Evolutionary conservation across 148 eudicot genomes (phyloP), one percentile per base, ranked within the genome.

Genomic region (Rhododendron henanense): DNA sequence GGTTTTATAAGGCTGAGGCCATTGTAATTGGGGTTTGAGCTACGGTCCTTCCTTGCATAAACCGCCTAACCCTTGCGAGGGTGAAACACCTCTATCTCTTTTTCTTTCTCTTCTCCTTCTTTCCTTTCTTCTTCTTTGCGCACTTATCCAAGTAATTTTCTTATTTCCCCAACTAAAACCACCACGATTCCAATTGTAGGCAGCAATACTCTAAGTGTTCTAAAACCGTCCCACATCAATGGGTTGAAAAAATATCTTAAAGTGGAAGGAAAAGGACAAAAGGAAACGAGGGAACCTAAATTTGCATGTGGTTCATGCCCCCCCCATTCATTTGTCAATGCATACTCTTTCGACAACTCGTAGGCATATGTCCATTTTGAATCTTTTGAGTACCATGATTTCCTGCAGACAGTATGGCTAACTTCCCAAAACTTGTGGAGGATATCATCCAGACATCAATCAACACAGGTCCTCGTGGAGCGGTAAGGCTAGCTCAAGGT

Each of bases 401-500:
- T 83, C 73, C 69, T 88, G 88, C 91, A 96, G 99, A 95, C 82
- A 92, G 95, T 81, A 85, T 96, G 39, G 92, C 94, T 81, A 91
- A 93, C 83, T 92, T 96, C 86, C 99, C 98, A 31, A 94, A 89
- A 83, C 94, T 96, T 63, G 90, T 95, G 84, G 98, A 96, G 88
- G 99, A 96, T 91, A 96, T 95, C 45, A 65, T 96, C 74, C 99
- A 95, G 89, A 96, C 98, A 78, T 95, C 99, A 44, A 88, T 96
- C 59, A 95, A 85, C 86, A 96, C 99, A 0, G 99, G 99, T 90
- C 99, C 99, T 45, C 98, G 98, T 88, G 99, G 99, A 86, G 96
- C 99, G 55, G 77, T 93, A 74, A 90, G 99, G 82, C 88, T 96
- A 79, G 96, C 94, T 89, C 99, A 96, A 88, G 99, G 99, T 35